Evolutionary conservation across 2,329 filamentous ascomycete species (phyloP).

Genomic region (Onygenales sp.): DNA sequence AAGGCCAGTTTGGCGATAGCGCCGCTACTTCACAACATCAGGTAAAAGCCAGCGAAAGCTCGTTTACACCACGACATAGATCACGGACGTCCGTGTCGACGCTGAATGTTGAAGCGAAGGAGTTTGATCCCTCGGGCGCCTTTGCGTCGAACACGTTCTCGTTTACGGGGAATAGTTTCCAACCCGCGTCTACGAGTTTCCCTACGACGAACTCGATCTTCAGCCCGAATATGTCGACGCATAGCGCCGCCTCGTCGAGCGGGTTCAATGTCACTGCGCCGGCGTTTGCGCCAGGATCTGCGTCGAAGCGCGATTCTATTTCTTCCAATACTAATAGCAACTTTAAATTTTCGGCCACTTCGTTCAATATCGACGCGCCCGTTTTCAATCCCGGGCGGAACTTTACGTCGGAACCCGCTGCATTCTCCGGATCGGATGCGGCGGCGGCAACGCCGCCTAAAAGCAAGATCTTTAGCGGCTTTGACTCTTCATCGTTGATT

Average conservation of each 20-base stretch:
- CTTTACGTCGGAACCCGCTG: constrained; percentile 16
- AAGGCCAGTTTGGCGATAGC: constrained; percentile 30
- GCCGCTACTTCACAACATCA: constrained; percentile 25
- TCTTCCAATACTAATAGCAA: constrained; percentile 30
- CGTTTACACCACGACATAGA: constrained; percentile 45
- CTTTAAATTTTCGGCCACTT: constrained; percentile 60
- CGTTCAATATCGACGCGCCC: constrained; percentile 68
- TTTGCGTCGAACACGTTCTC: constrained; percentile 39
- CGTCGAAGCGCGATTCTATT: constrained; percentile 12
- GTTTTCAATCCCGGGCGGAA: constrained; percentile 56
- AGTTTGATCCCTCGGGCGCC: constrained; percentile 57
- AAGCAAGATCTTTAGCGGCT: constrained; percentile 56
- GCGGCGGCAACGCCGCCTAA: constrained; percentile 13
- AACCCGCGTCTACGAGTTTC: constrained; percentile 21
- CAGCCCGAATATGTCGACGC: constrained; percentile 18
- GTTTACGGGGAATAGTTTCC: constrained; percentile 35
- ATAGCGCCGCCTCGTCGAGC: constrained; percentile 21
- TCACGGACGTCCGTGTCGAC: constrained; percentile 65
- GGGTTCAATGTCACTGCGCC: constrained; percentile 63
- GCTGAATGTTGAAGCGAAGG: constrained; percentile 79
- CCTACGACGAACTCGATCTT: constrained; percentile 21
- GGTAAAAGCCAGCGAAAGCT: constrained; percentile 21
- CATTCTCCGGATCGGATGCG: constrained; percentile 3
- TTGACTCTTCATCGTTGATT: constrained; percentile 50
- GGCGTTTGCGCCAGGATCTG: constrained; percentile 53